Conservation (phyloP, 2,329 filamentous ascomycete species). For the Nemania sp. region DNA sequence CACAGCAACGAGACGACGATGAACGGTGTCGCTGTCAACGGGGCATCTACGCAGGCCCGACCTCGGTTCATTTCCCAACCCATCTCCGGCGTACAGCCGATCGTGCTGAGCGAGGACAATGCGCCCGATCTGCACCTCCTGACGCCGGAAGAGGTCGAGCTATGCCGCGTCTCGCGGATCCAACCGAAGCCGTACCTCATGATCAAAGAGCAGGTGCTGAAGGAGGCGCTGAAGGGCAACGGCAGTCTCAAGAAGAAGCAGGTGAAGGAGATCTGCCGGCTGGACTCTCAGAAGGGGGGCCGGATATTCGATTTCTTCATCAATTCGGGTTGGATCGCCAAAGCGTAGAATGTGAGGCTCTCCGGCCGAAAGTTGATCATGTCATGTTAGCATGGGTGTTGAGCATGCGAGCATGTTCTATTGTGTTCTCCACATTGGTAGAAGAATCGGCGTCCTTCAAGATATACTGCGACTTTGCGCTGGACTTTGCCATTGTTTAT, state of each 20-base stretch:
- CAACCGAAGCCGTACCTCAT: conserved; percentile 94
- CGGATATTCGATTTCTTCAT: conserved; percentile 95
- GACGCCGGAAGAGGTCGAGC: conserved; percentile 78
- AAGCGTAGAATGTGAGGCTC: conserved; percentile 56
- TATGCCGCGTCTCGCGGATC: conserved; percentile 82
- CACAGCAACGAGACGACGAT: conserved; percentile 40
- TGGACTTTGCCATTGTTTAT: too few relatives aligned
- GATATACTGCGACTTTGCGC: too few relatives aligned
- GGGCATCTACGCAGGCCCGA: conserved; percentile 48
- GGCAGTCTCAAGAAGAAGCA: conserved; percentile 93
- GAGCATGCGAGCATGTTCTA: too few relatives aligned
- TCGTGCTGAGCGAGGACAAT: conserved; percentile 73
- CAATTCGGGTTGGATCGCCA: conserved; percentile 87
- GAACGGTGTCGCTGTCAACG: conserved; percentile 44
- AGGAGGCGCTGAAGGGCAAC: conserved; percentile 86
- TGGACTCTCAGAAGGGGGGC: conserved; percentile 83
- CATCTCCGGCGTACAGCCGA: conserved; percentile 63
- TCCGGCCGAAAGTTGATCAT: too few relatives aligned
- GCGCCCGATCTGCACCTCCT: conserved; percentile 84
- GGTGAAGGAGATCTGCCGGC: conserved; percentile 79
- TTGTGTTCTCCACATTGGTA: too few relatives aligned
- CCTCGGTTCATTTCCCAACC: conserved; percentile 58
- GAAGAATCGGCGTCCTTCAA: too few relatives aligned
- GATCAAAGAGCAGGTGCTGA: conserved; percentile 90
- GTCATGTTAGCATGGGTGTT: too few relatives aligned